Conservation (phyloP, 2,329 filamentous ascomycete species). For the Cytospora schulzeri region DNA sequence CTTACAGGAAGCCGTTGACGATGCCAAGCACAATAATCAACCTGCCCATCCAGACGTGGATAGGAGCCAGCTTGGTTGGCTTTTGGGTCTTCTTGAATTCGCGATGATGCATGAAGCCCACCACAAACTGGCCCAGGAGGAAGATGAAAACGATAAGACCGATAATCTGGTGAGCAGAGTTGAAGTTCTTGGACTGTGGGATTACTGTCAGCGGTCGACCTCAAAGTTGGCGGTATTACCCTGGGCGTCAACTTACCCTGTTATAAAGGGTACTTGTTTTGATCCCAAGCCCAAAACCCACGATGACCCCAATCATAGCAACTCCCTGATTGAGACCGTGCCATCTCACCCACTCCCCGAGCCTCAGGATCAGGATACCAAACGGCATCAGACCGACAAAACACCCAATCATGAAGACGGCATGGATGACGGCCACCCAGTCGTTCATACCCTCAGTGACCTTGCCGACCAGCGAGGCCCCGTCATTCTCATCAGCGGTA, state of each 20-base stretch:
- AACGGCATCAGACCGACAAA: conserved; percentile 59
- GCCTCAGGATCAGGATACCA: conserved; percentile 55
- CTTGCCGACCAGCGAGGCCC: conserved; percentile 36
- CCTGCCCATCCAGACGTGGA: conserved; percentile 62
- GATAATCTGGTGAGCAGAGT: conserved; percentile 59
- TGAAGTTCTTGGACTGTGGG: conserved; percentile 53
- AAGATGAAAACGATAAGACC: conserved; percentile 57
- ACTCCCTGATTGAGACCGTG: conserved; percentile 57
- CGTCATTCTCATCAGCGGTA: conserved; percentile 40
- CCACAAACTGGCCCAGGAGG: conserved; percentile 53
- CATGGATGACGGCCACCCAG: conserved; percentile 47
- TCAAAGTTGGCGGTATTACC: background rate
- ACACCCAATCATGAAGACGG: conserved; percentile 56
- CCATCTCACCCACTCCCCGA: conserved; percentile 54
- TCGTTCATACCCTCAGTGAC: conserved; percentile 38
- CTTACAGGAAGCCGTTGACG: conserved; percentile 60
- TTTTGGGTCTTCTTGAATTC: conserved; percentile 53
- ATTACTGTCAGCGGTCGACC: background rate
- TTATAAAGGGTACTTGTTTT: conserved; percentile 55
- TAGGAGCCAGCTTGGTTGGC: conserved; percentile 52
- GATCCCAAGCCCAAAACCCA: conserved; percentile 57
- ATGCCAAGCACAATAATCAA: conserved; percentile 55
- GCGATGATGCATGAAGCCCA: conserved; percentile 60
- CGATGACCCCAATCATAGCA: conserved; percentile 50
- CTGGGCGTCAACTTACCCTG: conserved; percentile 48